Conservation (phyloP, 2,329 filamentous ascomycete genomes). For the Ophiostoma sp. region DNA sequence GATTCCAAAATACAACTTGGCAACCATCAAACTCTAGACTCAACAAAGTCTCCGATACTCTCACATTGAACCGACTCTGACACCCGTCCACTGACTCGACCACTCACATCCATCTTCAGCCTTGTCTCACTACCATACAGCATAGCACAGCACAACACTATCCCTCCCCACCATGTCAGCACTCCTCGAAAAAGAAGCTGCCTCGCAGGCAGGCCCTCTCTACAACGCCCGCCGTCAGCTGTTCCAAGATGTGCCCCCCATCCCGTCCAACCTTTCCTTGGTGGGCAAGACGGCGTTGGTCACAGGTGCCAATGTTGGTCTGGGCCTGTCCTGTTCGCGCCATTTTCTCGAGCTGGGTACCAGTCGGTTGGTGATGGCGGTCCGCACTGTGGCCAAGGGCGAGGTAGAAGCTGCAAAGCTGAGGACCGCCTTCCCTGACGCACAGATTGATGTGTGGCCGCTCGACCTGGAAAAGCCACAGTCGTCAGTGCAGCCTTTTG, state of each 20-base stretch:
- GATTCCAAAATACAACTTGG: not conserved
- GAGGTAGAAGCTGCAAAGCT: not conserved
- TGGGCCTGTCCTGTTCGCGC: not conserved
- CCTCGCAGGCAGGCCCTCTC: not conserved
- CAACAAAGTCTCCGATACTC: too few species aligned
- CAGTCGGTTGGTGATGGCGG: not conserved
- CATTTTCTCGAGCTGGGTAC: not conserved
- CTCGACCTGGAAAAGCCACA: not conserved
- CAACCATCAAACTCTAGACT: not conserved
- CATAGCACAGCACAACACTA: not conserved
- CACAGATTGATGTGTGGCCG: not conserved
- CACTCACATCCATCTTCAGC: not conserved
- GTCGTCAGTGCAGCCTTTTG: not conserved
- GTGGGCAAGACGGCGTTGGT: not conserved
- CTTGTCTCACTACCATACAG: not conserved
- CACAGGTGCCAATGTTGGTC: constrained; percentile 1
- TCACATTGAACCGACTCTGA: not conserved
- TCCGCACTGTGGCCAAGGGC: not conserved
- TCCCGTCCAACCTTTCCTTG: not conserved
- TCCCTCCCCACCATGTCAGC: not conserved
- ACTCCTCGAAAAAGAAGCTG: not conserved
- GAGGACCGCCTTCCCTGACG: not conserved
- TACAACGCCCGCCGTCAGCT: constrained; percentile 4
- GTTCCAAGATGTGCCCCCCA: not conserved
- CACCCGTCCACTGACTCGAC: not conserved